Evolutionary conservation across 805 yeast species (phyloP).

Genomic region (Ogataea salicorniae): DNA sequence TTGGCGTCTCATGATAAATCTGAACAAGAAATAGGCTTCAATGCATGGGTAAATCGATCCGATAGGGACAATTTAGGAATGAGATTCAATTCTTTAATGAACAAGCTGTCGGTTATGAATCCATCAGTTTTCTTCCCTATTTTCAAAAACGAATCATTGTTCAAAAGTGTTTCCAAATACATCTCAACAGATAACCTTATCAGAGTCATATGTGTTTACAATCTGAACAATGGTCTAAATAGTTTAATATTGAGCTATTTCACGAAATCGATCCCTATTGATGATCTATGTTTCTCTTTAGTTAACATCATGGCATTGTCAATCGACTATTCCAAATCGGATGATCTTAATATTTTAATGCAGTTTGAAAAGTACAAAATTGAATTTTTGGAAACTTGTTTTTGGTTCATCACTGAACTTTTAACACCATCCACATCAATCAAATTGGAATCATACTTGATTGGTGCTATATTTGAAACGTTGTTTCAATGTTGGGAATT

Average conservation of each 20-base stretch:
- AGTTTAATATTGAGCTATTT: conserved; percentile 6
- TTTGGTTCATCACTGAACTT: conserved; percentile 7
- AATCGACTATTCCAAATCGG: conserved; percentile 24
- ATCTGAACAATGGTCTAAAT: conserved; percentile 4
- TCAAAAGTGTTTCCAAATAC: conserved; percentile 10
- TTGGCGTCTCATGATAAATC: conserved; percentile 21
- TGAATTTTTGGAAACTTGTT: conserved; percentile 18
- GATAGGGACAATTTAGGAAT: conserved; percentile 8
- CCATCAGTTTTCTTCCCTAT: conserved; percentile 20
- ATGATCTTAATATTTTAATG: conserved; percentile 26
- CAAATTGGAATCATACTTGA: conserved; percentile 10
- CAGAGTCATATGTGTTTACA: conserved; percentile 20
- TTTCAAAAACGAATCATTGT: conserved; percentile 11
- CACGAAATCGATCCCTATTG: conserved; percentile 12
- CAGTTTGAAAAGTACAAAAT: conserved; percentile 26
- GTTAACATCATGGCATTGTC: conserved; percentile 16
- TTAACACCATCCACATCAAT: background rate
- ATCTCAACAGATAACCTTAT: conserved; percentile 26
- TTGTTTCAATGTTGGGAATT: conserved; percentile 22
- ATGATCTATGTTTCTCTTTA: conserved; percentile 23
- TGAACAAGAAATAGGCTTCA: conserved; percentile 18
- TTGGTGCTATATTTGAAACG: conserved; percentile 20
- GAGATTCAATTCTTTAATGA: conserved; percentile 20
- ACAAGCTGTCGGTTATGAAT: conserved; percentile 19
- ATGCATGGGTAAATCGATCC: conserved; percentile 5